Evolutionary conservation across 2,329 filamentous ascomycete genomes (phyloP), one percentile per base, ranked within the genome.

Genomic region (Aspergillus jensenii): DNA sequence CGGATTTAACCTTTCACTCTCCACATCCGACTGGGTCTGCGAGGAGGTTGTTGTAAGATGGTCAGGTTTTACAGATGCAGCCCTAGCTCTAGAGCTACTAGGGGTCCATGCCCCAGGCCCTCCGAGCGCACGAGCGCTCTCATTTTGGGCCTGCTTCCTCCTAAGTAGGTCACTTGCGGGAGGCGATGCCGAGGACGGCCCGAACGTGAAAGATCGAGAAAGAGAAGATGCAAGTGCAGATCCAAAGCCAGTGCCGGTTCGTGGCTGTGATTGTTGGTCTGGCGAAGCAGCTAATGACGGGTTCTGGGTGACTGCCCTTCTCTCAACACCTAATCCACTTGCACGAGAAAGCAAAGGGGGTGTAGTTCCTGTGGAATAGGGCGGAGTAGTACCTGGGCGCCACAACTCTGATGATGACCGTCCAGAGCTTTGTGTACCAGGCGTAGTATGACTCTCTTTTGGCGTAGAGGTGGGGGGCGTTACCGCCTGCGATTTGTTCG

Each of bases 331-430:
- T 14, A 77, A 74, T 17, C 75, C 75, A 47, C 70, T 69, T 21
- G 72, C 67, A 52, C 78, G 77, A 25, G 78, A 76, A 39, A 75
- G 64, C 23, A 73, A 70, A 5, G 82, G 82, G 46, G 82, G 82
- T 3, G 82, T 84, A 21, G 76, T 79, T 15, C 80, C 79, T 1
- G 79, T 81, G 3, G 82, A 84, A 63, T 79, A 79, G 2, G 82
- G 78, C 3, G 81, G 81, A 3, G 79, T 76, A 3, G 80, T 78
- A 49, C 80, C 79, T 46, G 76, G 75, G 23, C 78, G 76, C 78
- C 79, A 82, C 3, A 77, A 74, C 41, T 82, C 82, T 54, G 79
- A 78, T 3, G 79, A 81, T 8, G 82, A 84, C 8, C 76, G 76
- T 55, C 77, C 76, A 27, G 81, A 82, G 25, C 79, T 79, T 59